Percentiles rank a stretch among this genome's conserved stretches.
Conservation (phyloP, 805 yeast genomes). For the Lipomyces sp. region DNA sequence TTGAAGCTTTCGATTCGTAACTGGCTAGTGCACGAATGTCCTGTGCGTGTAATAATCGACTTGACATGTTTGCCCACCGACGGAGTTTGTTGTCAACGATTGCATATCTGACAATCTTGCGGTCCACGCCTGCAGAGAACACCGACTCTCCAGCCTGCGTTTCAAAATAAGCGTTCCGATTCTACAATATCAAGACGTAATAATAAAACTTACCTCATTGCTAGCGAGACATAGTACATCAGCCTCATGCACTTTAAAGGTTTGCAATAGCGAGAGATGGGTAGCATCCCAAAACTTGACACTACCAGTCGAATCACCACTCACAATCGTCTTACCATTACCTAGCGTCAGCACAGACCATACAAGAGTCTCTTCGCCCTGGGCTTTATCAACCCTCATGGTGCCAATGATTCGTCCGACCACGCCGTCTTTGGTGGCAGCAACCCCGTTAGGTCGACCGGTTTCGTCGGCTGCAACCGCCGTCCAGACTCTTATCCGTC, state of each 20-base stretch:
- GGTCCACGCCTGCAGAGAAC: constrained; percentile 91
- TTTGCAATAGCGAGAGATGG: constrained; percentile 75
- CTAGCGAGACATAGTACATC: constrained; percentile 78
- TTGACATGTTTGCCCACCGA: constrained; percentile 78
- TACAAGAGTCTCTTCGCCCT: constrained; percentile 82
- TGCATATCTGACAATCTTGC: constrained; percentile 79
- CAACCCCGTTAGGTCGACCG: constrained; percentile 16
- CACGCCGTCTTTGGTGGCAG: constrained; percentile 18
- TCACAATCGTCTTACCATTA: constrained; percentile 72
- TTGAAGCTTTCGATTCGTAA: constrained; percentile 48
- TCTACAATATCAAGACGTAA: not conserved
- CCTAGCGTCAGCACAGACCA: constrained; percentile 81
- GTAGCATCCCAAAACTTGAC: constrained; percentile 90
- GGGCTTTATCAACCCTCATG: constrained; percentile 89
- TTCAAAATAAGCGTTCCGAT: not conserved
- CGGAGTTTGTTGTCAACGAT: constrained; percentile 50
- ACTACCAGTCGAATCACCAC: constrained; percentile 95
- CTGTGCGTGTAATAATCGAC: constrained; percentile 80
- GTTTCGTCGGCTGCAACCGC: constrained; percentile 45
- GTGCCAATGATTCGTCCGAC: constrained; percentile 77
- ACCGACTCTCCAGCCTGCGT: constrained; percentile 57
- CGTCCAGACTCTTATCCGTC: constrained; percentile 84
- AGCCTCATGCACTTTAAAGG: constrained; percentile 84
- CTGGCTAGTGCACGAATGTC: constrained; percentile 40
- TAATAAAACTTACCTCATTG: constrained; percentile 48